These are phyloP conservation scores for Wickerhamomyces xylosicus DNA, from an alignment of 805 yeast species.

Conservation along the genomic window DNA sequence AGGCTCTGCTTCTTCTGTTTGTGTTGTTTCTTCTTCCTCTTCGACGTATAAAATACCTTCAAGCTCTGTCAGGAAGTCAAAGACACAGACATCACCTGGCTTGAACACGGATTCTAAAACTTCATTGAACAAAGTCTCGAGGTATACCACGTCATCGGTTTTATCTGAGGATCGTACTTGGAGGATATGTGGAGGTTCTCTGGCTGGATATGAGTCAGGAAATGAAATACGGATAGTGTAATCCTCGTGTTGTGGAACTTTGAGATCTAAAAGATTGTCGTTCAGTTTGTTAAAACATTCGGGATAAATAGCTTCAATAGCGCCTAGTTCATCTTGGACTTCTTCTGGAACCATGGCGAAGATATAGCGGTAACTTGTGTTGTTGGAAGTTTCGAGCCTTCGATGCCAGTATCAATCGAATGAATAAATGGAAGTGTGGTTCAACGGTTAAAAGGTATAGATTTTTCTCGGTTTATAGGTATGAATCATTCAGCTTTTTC, in stretches of 20 bases:
- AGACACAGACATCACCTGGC: constrained; percentile 64
- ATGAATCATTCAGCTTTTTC: no score
- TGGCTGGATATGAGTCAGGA: constrained; percentile 59
- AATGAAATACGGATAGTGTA: constrained; percentile 59
- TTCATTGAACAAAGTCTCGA: constrained; percentile 36
- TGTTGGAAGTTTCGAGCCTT: no score
- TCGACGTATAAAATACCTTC: constrained; percentile 38
- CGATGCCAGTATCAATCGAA: not conserved
- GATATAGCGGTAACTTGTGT: no score
- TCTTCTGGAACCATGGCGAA: constrained; percentile 35
- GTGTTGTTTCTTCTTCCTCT: constrained; percentile 12
- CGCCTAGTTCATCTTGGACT: constrained; percentile 62
- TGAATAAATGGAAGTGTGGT: not conserved
- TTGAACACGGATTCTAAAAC: constrained; percentile 42
- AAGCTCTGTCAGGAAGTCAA: constrained; percentile 64
- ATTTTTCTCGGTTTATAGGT: no score
- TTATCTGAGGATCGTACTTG: constrained; percentile 33
- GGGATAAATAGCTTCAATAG: constrained; percentile 84
- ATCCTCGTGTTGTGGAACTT: constrained; percentile 52
- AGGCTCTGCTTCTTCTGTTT: constrained; percentile 6
- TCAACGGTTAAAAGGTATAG: not conserved
- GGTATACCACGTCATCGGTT: constrained; percentile 29
- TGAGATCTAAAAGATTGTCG: constrained; percentile 32
- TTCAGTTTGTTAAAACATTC: constrained; percentile 33
- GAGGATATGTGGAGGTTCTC: constrained; percentile 48